Percentiles rank a stretch among this genome's conserved stretches.
These are phyloP conservation scores for Glycyrrhiza uralensis DNA, from an alignment of 306 rosid genomes.

Conservation along the genomic window DNA sequence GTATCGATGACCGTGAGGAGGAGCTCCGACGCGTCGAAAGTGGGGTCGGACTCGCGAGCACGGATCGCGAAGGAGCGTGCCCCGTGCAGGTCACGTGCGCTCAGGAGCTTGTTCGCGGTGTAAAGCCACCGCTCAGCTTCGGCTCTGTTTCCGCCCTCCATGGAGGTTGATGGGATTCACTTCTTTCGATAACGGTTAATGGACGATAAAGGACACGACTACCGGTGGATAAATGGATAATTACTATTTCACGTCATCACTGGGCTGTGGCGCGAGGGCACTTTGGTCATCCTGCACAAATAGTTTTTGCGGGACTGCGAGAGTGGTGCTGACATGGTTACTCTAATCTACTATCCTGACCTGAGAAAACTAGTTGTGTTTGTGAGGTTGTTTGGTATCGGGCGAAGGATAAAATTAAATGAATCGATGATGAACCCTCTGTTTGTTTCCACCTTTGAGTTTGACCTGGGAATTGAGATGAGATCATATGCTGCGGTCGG, in stretches of 20 bases:
- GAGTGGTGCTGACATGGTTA: neutral
- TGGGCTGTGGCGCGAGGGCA: neutral
- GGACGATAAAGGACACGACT: neutral
- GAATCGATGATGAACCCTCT: too few species aligned
- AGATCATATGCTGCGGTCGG: too few species aligned
- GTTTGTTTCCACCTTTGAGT: too few species aligned
- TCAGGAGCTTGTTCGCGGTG: slow-evolving; percentile 78
- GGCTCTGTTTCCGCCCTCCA: slow-evolving; percentile 54
- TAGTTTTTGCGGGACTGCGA: neutral
- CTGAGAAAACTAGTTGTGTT: neutral
- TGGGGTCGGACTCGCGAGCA: slow-evolving; percentile 80
- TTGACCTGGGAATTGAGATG: too few species aligned
- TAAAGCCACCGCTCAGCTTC: slow-evolving; percentile 89
- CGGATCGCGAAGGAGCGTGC: slow-evolving; percentile 84
- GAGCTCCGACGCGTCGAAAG: slow-evolving; percentile 60
- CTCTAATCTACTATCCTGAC: too few species aligned
- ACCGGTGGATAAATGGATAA: neutral
- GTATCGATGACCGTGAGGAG: slow-evolving; percentile 81
- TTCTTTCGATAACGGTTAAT: neutral
- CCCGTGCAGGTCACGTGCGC: slow-evolving; percentile 76
- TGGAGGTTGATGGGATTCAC: neutral
- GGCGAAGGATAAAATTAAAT: too few species aligned
- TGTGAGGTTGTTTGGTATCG: neutral
- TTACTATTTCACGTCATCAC: neutral
- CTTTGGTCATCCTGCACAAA: slow-evolving; percentile 1